Base-by-base conservation (phyloP, 257 asterid species). In the Solanum bulbocastanum region DNA sequence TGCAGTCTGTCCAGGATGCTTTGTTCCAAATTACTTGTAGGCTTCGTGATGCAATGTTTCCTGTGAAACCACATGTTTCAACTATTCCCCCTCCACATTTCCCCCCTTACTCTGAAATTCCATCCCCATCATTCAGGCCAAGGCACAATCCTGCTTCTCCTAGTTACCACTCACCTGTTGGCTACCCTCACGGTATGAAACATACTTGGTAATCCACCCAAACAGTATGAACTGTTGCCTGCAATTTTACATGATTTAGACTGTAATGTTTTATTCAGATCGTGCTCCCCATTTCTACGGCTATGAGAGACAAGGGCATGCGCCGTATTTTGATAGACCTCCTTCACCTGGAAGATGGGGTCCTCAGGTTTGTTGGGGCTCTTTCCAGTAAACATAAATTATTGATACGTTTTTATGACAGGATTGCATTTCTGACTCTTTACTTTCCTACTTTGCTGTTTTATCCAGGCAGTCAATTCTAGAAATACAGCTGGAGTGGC, bases 1-100 rank as follows among this genome's bases (percentile, higher is more conserved):
- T 88, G 87, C 90, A 88, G 52, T 88, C 90, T 49, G 90, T 88
- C 73, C 90, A 88, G 87, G 90, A 88, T 37, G 76, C 75, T 30
- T 58, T 88, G 58, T 88, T 83, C 68, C 90, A 88, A 85, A 49
- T 88, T 69, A 88, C 87, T 71, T 82, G 85, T 84, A 84, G 90
- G 87, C 87, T 88, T 52, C 87, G 87, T n/a, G 89, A 88, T 86
- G 86, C 87, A 6, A 73, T 83, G 79, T 83, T 88, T 42, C 85
- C 87, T n/a, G 33, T 72, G 83, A 83, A 58, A 84, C 87, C 87
- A 4, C 74, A 84, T 30, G 42, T 71, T 27, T 33, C 81, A 85
- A 68, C 49, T 39, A 23, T 71, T 30, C 84, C 78, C 49, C 76
- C 89, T 27, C 39, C 71, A 8, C 62, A 87, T 84, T 44, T 83